Percentiles rank a stretch among this genome's conserved stretches.
Conservation (phyloP, 192 early-diverging fungal genomes). For the Neocallimastix lanati region DNA sequence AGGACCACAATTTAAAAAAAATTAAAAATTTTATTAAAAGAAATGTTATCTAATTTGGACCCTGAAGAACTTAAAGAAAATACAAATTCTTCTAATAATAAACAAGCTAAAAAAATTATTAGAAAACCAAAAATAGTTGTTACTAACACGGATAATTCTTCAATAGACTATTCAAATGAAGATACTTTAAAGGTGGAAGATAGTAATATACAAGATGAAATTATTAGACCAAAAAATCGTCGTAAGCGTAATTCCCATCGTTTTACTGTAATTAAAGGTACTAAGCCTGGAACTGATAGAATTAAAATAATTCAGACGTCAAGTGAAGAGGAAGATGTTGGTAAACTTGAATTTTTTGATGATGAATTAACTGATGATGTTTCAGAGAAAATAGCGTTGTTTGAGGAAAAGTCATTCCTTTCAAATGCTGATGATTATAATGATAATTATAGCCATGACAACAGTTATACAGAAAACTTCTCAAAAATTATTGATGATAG, state of each 20-base stretch:
- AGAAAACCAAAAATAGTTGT: background rate
- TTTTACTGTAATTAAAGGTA: background rate
- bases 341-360: background rate
- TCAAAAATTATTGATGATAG: background rate
- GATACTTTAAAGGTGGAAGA: background rate
- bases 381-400: background rate
- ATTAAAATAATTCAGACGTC: background rate
- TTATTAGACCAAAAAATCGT: background rate
- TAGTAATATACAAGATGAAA: background rate
- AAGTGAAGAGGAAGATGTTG: background rate
- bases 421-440: background rate
- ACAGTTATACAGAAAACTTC: background rate
- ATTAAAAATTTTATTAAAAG: too few species aligned
- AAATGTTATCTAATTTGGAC: too few species aligned
- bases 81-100: background rate
- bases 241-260: background rate
- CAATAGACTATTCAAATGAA: background rate
- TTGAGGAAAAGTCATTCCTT: background rate
- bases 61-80: background rate
- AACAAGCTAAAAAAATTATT: too few species aligned
- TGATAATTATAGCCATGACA: background rate
- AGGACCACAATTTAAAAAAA: too few species aligned
- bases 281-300: background rate
- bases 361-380: background rate
- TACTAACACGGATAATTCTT: background rate